A percentile compares a stretch with the other conserved stretches of the same genome.
Evolutionary conservation across 371 early-diverging fungal genomes (phyloP).

Genomic region (Phascolomyces articulosus): DNA sequence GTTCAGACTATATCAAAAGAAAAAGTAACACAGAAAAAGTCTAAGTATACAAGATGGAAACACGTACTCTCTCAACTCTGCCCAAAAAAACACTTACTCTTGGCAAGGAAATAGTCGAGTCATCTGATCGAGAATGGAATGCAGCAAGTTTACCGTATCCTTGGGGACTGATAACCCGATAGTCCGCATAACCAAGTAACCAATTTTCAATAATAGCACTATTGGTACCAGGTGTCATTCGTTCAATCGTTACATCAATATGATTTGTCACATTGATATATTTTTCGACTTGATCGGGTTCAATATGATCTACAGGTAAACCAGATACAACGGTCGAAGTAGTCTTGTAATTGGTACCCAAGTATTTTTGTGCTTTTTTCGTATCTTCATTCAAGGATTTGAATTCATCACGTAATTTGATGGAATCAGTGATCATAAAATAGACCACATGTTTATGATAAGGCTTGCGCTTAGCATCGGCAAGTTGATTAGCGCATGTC

Average conservation of each 20-base stretch:
- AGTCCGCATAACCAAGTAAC: constrained; percentile 35
- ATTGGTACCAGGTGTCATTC: constrained; percentile 33
- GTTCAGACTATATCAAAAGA: not conserved
- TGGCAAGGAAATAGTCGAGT: constrained; percentile 39
- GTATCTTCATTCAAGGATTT: constrained; percentile 27
- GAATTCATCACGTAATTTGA: constrained; percentile 28
- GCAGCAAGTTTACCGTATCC: constrained; percentile 49
- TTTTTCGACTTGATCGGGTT: constrained; percentile 33
- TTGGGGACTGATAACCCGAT: constrained; percentile 39
- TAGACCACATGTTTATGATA: constrained; percentile 32
- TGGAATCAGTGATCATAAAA: constrained; percentile 38
- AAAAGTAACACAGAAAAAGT: not conserved
- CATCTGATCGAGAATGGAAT: constrained; percentile 41
- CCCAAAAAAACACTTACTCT: constrained; percentile 20
- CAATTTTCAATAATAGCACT: constrained; percentile 44
- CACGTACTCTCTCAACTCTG: too few species aligned
- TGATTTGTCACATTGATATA: constrained; percentile 29
- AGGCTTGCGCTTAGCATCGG: constrained; percentile 24
- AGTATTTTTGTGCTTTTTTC: constrained; percentile 2
- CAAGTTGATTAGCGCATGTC: constrained; percentile 39
- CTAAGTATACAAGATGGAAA: not conserved
- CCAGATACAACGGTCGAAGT: constrained; percentile 26
- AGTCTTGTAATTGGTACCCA: constrained; percentile 5
- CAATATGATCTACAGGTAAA: constrained; percentile 35
- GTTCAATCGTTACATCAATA: constrained; percentile 17